These are phyloP conservation scores for Schizophyllum commune DNA, from an alignment of 1,284 basidiomycete genomes.

Conservation along the genomic window DNA sequence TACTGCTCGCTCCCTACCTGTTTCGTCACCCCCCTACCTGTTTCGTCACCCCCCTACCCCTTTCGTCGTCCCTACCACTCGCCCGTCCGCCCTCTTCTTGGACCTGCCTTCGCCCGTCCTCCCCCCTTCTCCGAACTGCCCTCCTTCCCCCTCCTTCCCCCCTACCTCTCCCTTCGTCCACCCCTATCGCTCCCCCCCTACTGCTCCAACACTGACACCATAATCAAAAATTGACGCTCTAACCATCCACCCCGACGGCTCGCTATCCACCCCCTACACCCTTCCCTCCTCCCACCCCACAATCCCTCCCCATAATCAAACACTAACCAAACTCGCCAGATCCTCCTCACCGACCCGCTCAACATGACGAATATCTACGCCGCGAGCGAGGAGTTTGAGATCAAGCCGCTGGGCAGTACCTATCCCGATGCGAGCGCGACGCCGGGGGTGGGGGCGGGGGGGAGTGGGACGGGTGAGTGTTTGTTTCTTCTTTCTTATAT, in stretches of 20 bases:
- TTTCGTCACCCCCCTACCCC: not conserved
- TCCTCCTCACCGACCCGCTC: not conserved
- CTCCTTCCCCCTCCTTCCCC: not conserved
- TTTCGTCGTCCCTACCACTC: not conserved
- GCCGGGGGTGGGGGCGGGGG: slow-evolving; percentile 1
- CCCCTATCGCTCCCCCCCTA: too few species aligned
- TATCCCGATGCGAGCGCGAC: slow-evolving; percentile 10
- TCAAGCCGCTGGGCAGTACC: slow-evolving; percentile 8
- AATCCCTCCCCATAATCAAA: too few species aligned
- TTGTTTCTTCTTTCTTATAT: not conserved
- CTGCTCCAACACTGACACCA: too few species aligned
- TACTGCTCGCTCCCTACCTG: too few species aligned
- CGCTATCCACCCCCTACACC: too few species aligned
- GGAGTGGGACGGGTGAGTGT: slow-evolving; percentile 9
- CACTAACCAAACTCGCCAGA: too few species aligned
- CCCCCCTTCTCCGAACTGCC: not conserved
- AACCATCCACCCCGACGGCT: too few species aligned
- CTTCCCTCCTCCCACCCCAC: too few species aligned
- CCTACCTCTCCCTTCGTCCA: too few species aligned
- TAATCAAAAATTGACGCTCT: too few species aligned
- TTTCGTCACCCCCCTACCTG: not conserved
- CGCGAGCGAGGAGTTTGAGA: slow-evolving; percentile 7
- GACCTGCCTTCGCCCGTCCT: not conserved
- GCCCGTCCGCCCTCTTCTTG: not conserved
- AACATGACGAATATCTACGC: slow-evolving; percentile 10